These are phyloP conservation scores for Eucalyptus grandis DNA, from an alignment of 345 rosid species.

Conservation along the genomic window DNA sequence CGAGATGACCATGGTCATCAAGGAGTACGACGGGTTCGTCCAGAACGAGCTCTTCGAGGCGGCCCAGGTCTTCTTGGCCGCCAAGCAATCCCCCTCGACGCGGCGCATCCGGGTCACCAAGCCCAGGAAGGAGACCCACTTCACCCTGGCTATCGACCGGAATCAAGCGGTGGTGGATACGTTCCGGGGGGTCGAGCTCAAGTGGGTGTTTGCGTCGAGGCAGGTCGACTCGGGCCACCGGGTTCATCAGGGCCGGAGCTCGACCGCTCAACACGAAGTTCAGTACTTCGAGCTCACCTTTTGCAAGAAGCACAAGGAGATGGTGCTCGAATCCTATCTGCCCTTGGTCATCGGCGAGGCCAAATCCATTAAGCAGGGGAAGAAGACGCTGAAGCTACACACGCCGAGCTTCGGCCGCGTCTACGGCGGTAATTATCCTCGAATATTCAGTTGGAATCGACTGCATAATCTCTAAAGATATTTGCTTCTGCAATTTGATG, in stretches of 20 bases:
- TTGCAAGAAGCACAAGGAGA: slow-evolving; percentile 38
- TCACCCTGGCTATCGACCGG: slow-evolving; percentile 29
- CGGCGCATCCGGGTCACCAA: slow-evolving; percentile 33
- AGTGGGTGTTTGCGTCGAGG: slow-evolving; percentile 23
- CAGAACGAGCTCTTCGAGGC: slow-evolving; percentile 37
- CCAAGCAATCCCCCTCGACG: slow-evolving; percentile 24
- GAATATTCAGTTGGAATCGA: neutral
- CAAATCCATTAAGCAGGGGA: slow-evolving; percentile 15
- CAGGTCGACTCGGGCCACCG: slow-evolving; percentile 11
- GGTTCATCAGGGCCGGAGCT: slow-evolving; percentile 2
- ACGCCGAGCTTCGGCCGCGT: slow-evolving; percentile 9
- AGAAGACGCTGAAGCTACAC: slow-evolving; percentile 44
- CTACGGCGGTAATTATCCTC: neutral
- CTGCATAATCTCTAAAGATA: neutral
- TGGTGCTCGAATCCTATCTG: slow-evolving; percentile 39
- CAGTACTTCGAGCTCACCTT: slow-evolving; percentile 40
- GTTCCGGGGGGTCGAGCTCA: slow-evolving; percentile 35
- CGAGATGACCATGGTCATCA: slow-evolving; percentile 28
- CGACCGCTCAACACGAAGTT: slow-evolving; percentile 11
- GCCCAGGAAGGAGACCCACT: slow-evolving; percentile 33
- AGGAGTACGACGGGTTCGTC: slow-evolving; percentile 28
- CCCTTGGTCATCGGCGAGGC: slow-evolving; percentile 36
- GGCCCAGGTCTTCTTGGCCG: slow-evolving; percentile 26
- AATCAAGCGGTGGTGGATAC: slow-evolving; percentile 34
- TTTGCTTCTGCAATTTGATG: neutral